Percentiles rank a stretch among this genome's conserved stretches.
phyloP scores from a whole-genome alignment of 352 stramenopile genomes.

The Pythium brachiatum region DNA sequence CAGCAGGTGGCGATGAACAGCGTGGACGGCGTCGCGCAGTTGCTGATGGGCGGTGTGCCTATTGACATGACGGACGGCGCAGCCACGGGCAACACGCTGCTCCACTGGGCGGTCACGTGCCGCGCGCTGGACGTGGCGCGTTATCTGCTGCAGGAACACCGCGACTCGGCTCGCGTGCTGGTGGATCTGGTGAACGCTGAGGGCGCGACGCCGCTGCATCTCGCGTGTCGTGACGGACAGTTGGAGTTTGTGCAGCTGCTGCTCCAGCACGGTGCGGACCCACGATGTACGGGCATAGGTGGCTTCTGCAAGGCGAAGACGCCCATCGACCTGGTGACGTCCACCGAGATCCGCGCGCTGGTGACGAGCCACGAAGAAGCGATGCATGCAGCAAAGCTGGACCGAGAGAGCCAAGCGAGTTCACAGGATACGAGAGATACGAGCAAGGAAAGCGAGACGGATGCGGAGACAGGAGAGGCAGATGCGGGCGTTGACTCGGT shows the following conservation, averaged over 20 bases:
- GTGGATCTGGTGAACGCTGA: conserved; percentile 62
- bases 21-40: conserved; percentile 45
- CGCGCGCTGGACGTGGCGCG: conserved; percentile 53
- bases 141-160: conserved; percentile 39
- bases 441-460: neutral
- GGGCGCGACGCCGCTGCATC: conserved; percentile 72
- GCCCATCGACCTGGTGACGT: conserved; percentile 51
- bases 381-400: conserved; percentile 2
- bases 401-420: neutral
- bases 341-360: conserved; percentile 40
- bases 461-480: neutral
- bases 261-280: conserved; percentile 42
- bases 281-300: conserved; percentile 38
- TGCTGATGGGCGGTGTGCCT: conserved; percentile 63
- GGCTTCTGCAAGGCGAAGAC: conserved; percentile 57
- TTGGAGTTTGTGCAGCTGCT: conserved; percentile 56
- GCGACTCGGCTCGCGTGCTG: conserved; percentile 35
- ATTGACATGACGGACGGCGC: conserved; percentile 49
- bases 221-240: conserved; percentile 58
- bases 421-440: neutral
- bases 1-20: conserved; percentile 77
- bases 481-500: neutral
- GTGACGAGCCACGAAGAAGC: conserved; percentile 24
- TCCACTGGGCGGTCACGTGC: conserved; percentile 82
- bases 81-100: conserved; percentile 46